Evolutionary conservation across 2,329 filamentous ascomycete genomes (phyloP).

Genomic region (Plectosphaerella plurivora): DNA sequence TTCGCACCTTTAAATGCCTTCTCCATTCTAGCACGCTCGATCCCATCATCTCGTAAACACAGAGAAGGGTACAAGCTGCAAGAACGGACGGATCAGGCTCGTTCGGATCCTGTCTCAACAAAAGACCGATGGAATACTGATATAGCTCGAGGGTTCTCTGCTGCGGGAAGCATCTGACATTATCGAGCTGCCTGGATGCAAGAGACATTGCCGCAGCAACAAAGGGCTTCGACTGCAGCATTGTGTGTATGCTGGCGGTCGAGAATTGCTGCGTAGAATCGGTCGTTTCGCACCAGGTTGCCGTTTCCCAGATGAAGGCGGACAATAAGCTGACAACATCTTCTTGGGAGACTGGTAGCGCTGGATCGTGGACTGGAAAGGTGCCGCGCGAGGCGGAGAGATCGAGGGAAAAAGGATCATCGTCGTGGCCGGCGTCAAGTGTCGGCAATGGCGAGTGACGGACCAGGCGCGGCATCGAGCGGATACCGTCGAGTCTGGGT

Average conservation of each 20-base stretch:
- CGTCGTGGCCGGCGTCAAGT: neutral
- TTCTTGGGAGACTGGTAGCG: neutral
- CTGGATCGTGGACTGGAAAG: neutral
- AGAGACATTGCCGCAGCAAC: slow-evolving; percentile 6
- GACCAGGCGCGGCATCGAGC: neutral
- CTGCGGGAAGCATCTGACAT: neutral
- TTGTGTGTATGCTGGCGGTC: slow-evolving; percentile 1
- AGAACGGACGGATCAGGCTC: slow-evolving; percentile 3
- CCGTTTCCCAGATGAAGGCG: slow-evolving; percentile 4
- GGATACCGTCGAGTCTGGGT: neutral
- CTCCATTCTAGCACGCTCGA: slow-evolving; percentile 9
- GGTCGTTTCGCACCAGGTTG: slow-evolving; percentile 9
- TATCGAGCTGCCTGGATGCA: slow-evolving; percentile 7
- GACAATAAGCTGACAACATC: neutral
- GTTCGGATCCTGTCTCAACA: slow-evolving; percentile 6
- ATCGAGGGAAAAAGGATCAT: slow-evolving; percentile 1
- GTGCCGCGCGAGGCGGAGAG: neutral
- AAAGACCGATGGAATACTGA: slow-evolving; percentile 7
- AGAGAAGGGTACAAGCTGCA: slow-evolving; percentile 8
- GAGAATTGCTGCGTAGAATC: slow-evolving; percentile 8
- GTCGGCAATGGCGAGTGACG: neutral
- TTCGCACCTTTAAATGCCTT: slow-evolving; percentile 7
- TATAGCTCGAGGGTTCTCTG: slow-evolving; percentile 8
- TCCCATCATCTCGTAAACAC: slow-evolving; percentile 12
- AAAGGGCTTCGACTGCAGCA: slow-evolving; percentile 8